Percentiles rank a stretch among this genome's conserved stretches.
Conservation (phyloP, 768 basidiomycete genomes). For the Agaricus bisporus region DNA sequence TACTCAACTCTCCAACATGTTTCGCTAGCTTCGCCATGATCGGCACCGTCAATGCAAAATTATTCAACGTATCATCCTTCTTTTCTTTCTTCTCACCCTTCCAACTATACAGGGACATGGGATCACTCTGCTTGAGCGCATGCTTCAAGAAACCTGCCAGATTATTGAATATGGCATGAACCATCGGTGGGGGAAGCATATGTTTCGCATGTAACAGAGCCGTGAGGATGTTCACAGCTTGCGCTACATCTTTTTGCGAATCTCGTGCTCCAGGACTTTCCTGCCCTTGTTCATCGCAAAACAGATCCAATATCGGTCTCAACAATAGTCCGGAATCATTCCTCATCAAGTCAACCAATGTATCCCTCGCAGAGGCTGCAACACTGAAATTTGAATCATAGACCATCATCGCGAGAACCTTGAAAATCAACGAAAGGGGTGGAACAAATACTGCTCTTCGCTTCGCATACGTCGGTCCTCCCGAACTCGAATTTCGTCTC, state of each 20-base stretch:
- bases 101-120: constrained; percentile 4
- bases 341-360: constrained; percentile 62
- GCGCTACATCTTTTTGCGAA: constrained; percentile 32
- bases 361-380: constrained; percentile 48
- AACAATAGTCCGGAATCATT: constrained; percentile 68
- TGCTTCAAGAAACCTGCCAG: constrained; percentile 63
- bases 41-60: constrained; percentile 51
- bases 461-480: constrained; percentile 43
- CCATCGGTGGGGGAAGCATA: constrained; percentile 54
- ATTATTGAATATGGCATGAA: constrained; percentile 66
- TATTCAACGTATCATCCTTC: constrained; percentile 32
- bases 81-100: neutral
- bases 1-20: constrained; percentile 67
- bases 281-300: constrained; percentile 27
- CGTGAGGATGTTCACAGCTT: constrained; percentile 47
- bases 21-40: constrained; percentile 51
- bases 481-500: constrained; percentile 52
- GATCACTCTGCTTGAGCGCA: constrained; percentile 36
- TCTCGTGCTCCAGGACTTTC: constrained; percentile 20
- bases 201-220: constrained; percentile 52
- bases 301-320: constrained; percentile 54
- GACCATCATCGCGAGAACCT: constrained; percentile 44
- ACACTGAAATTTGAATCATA: constrained; percentile 49
- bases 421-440: constrained; percentile 48
- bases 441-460: constrained; percentile 65